phyloP scores from a whole-genome alignment of 2,329 filamentous ascomycete species.

The Achaetomium macrosporum region DNA sequence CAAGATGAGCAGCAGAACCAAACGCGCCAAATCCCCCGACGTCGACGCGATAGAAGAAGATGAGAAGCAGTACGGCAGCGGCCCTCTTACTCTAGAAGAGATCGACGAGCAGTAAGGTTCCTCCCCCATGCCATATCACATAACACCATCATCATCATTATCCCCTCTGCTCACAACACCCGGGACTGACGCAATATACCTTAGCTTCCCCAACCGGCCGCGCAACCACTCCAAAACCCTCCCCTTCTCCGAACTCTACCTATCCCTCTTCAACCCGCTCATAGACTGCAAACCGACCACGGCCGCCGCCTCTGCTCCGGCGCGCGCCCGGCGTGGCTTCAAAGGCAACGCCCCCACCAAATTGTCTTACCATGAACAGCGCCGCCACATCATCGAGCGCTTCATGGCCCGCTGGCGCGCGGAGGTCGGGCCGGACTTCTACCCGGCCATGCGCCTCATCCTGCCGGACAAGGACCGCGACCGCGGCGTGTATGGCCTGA shows the following conservation, averaged over 20 bases:
- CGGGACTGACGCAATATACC: not conserved
- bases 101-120: conserved; percentile 32
- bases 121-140: too few species aligned
- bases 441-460: conserved; percentile 85
- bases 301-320: conserved; percentile 28
- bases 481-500: conserved; percentile 86
- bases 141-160: not conserved
- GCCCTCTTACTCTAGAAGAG: conserved; percentile 36
- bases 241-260: conserved; percentile 73
- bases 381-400: conserved; percentile 72
- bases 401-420: conserved; percentile 85
- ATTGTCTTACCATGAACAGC: conserved; percentile 59
- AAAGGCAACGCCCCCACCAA: conserved; percentile 47
- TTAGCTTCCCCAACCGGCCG: conserved; percentile 77
- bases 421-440: conserved; percentile 87
- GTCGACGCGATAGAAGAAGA: conserved; percentile 45
- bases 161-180: not conserved
- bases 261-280: conserved; percentile 73
- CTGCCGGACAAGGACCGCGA: conserved; percentile 90
- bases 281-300: conserved; percentile 72
- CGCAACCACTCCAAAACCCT: conserved; percentile 73
- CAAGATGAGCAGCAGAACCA: conserved; percentile 31
- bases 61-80: conserved; percentile 43
- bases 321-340: not conserved
- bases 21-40: conserved; percentile 28